These are phyloP conservation scores for Tubosaeta brunneosetosa DNA, from an alignment of 768 basidiomycete species.

Conservation along the genomic window DNA sequence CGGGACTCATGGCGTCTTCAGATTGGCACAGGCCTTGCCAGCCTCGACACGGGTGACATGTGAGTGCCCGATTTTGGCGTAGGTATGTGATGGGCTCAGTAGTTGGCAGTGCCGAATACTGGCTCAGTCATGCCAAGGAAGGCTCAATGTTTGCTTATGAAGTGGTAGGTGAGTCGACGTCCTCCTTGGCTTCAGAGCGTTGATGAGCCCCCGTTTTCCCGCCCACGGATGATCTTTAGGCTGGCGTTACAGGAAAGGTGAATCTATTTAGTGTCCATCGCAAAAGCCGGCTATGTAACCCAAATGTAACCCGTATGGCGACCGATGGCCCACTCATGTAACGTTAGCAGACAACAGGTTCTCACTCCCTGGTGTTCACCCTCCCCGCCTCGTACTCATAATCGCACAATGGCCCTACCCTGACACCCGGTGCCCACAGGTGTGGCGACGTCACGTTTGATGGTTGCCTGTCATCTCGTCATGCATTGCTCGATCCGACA, in stretches of 20 bases:
- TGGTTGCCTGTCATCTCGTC: too few species aligned
- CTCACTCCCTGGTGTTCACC: too few species aligned
- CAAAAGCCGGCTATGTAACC: too few species aligned
- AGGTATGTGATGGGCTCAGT: background rate
- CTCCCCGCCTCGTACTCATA: too few species aligned
- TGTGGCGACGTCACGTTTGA: too few species aligned
- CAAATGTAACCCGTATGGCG: too few species aligned
- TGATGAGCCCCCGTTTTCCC: background rate
- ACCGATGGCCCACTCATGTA: too few species aligned
- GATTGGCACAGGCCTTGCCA: constrained; percentile 63
- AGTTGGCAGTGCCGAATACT: constrained; percentile 1
- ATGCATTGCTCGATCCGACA: too few species aligned
- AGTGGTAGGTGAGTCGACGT: constrained; percentile 39
- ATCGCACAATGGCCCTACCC: too few species aligned
- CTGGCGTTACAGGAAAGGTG: constrained; percentile 45
- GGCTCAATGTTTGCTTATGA: background rate
- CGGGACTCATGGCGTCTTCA: constrained; percentile 51
- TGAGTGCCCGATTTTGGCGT: constrained; percentile 24
- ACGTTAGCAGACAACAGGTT: too few species aligned
- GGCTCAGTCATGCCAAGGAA: constrained; percentile 42
- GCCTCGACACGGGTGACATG: constrained; percentile 46
- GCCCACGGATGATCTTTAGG: constrained; percentile 16
- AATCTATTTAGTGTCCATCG: constrained; percentile 35
- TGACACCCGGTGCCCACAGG: too few species aligned
- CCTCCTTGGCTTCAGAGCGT: background rate